phyloP scores from a whole-genome alignment of 306 rosid genomes.

The Luffa aegyptiaca region DNA sequence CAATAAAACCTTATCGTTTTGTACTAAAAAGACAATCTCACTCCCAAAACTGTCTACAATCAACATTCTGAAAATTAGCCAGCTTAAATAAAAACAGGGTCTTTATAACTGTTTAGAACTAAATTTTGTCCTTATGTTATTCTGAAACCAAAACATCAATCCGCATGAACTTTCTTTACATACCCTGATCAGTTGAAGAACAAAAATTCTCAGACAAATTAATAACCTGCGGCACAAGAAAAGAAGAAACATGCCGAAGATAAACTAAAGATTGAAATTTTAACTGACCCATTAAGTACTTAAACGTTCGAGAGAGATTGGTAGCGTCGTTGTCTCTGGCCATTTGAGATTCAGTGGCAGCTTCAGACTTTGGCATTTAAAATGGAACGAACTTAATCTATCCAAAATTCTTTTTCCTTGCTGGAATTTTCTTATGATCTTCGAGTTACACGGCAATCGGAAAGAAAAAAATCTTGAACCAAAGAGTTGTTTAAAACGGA shows the following conservation, averaged over 20 bases:
- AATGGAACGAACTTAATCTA: neutral
- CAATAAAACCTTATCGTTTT: neutral
- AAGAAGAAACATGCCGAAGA: neutral
- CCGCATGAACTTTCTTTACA: neutral
- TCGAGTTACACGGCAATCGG: too few relatives aligned
- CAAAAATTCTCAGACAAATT: neutral
- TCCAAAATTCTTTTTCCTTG: neutral
- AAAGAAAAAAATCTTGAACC: neutral
- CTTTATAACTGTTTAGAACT: neutral
- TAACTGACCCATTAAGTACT: conserved; percentile 66
- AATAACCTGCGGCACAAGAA: neutral
- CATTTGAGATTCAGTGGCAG: conserved; percentile 11
- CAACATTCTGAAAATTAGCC: neutral
- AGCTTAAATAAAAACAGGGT: neutral
- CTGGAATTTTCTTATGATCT: neutral
- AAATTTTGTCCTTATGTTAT: neutral
- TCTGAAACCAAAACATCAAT: neutral
- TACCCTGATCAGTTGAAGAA: neutral
- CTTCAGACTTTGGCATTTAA: conserved; percentile 26
- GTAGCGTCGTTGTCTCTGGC: conserved; percentile 22
- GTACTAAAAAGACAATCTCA: neutral
- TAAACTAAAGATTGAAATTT: neutral
- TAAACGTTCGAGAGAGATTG: conserved; percentile 75
- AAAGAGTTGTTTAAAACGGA: neutral
- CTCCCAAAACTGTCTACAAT: neutral